Conservation (phyloP, 495 filamentous ascomycete species). For the Tuber aestivum region DNA sequence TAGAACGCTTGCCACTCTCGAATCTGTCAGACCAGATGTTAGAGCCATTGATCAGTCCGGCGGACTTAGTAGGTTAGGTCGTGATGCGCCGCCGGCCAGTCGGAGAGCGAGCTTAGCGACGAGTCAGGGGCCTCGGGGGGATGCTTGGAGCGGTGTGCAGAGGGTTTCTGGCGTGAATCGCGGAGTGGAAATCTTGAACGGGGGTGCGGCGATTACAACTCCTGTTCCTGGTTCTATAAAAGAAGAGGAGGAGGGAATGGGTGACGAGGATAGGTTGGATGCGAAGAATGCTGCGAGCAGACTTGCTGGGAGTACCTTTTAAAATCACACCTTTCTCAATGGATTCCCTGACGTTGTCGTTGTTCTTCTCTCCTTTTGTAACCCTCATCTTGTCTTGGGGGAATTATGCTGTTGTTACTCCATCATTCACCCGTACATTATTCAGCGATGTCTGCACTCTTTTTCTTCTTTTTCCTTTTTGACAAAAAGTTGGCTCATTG, state of each 20-base stretch:
- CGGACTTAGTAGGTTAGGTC: conserved; percentile 78
- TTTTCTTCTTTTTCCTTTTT: background rate
- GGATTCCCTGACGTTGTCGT: background rate
- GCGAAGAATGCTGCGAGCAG: conserved; percentile 90
- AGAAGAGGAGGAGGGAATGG: conserved; percentile 61
- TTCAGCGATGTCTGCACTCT: background rate
- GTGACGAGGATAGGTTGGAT: conserved; percentile 90
- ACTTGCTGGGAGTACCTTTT: conserved; percentile 91
- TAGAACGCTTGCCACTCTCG: conserved; percentile 82
- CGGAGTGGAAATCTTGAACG: conserved; percentile 47
- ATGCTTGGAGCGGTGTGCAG: conserved; percentile 93
- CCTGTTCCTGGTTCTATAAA: conserved; percentile 43
- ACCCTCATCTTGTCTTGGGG: background rate
- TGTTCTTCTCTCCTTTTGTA: background rate
- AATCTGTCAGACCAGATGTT: conserved; percentile 87
- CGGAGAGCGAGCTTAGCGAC: conserved; percentile 71
- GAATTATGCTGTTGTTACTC: background rate
- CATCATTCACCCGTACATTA: background rate
- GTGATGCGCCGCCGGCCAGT: conserved; percentile 72
- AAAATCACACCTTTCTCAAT: background rate
- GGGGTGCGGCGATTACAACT: conserved; percentile 34
- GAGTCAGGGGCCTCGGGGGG: conserved; percentile 89
- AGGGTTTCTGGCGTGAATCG: conserved; percentile 68
- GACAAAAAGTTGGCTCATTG: background rate
- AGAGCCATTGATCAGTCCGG: conserved; percentile 84